Conservation (phyloP, 2,329 filamentous ascomycete species). For the Fusarium palustre region DNA sequence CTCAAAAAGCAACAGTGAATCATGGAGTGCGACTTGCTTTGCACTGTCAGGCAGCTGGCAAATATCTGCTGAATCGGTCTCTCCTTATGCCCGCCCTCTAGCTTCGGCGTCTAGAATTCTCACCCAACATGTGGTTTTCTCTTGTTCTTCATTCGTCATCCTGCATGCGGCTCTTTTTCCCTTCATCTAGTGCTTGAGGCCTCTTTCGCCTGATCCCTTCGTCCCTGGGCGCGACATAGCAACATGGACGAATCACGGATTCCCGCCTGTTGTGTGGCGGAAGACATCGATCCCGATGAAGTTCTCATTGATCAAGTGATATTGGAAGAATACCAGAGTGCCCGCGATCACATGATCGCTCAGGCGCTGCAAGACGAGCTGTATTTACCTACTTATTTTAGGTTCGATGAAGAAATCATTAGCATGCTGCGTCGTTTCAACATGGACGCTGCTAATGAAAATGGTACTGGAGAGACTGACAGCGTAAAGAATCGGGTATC, state of each 20-base stretch:
- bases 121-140: not conserved
- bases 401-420: not conserved
- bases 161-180: no score
- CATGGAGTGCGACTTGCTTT: not conserved
- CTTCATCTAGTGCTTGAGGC: no score
- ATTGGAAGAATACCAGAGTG: not conserved
- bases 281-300: not conserved
- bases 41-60: not conserved
- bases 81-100: not conserved
- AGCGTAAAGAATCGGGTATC: accelerated
- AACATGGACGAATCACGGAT: not conserved
- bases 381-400: no score
- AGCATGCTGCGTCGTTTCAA: not conserved
- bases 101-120: not conserved
- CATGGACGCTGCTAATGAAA: no score
- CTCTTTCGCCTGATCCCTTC: not conserved
- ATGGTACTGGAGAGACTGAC: no score
- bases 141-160: not conserved
- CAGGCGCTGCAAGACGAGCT: accelerated
- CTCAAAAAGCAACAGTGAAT: not conserved
- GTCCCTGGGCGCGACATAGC: not conserved
- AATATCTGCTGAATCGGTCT: accelerated
- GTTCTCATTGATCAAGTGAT: accelerated
- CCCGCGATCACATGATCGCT: accelerated
- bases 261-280: not conserved